These are phyloP conservation scores for Tulasnella sp. DNA, from an alignment of 768 basidiomycete genomes.

Conservation along the genomic window DNA sequence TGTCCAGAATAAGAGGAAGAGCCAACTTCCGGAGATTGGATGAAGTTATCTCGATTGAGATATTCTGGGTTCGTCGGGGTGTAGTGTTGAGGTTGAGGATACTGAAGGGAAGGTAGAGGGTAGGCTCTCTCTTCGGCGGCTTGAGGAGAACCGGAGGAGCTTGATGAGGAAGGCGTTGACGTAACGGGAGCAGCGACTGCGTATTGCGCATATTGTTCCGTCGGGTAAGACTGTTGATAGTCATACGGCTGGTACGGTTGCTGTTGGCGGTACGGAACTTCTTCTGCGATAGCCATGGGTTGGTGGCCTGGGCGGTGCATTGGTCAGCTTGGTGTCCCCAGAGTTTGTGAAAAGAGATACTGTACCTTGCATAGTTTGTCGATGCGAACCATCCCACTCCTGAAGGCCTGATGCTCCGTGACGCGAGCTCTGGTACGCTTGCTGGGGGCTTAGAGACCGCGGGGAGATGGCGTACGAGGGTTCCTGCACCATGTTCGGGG, in stretches of 20 bases:
- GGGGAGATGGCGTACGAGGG: slow-evolving; percentile 1
- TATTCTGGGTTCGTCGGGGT: neutral
- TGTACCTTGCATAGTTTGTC: neutral
- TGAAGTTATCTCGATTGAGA: neutral
- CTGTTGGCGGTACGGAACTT: neutral
- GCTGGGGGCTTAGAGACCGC: neutral
- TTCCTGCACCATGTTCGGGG: neutral
- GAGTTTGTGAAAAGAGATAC: neutral
- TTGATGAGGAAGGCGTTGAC: neutral
- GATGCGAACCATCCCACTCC: neutral
- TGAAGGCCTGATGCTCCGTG: slow-evolving; percentile 3
- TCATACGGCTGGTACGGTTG: neutral
- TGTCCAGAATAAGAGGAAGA: neutral
- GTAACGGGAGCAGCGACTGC: neutral
- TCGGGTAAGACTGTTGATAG: neutral
- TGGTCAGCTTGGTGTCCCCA: neutral
- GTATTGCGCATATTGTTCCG: neutral
- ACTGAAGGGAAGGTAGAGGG: neutral
- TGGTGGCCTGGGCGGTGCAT: neutral
- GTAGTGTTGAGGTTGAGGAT: neutral
- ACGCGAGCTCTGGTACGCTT: neutral
- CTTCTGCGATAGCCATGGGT: neutral
- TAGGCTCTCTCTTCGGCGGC: neutral
- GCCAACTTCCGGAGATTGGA: neutral
- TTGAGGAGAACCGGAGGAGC: neutral